Percentiles rank a stretch among this genome's conserved stretches.
phyloP scores from a whole-genome alignment of 441 rosid genomes.

The Gossypium davidsonii region DNA sequence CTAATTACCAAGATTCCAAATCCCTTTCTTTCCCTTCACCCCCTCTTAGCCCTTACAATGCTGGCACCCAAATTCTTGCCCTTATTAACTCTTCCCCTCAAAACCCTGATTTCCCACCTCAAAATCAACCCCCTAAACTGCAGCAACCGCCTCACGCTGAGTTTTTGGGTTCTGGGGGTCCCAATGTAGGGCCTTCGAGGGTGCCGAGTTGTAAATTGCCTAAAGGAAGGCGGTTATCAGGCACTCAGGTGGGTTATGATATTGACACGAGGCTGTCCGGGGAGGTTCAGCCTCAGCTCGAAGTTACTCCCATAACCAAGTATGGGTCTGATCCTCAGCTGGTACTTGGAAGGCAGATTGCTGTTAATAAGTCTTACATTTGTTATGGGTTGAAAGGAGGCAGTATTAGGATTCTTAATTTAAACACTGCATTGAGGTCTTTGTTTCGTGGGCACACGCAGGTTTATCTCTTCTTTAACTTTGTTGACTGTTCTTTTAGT shows the following conservation, averaged over 20 bases:
- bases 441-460: conserved; percentile 78
- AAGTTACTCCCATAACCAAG: conserved; percentile 66
- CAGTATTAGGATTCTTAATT: conserved; percentile 74
- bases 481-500: background rate
- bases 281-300: conserved; percentile 57
- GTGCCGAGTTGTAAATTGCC: conserved; percentile 45
- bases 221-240: conserved; percentile 42
- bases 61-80: conserved; percentile 67
- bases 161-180: conserved; percentile 24
- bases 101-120: conserved; percentile 10
- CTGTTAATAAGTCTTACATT: conserved; percentile 68
- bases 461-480: conserved; percentile 30
- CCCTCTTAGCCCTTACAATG: conserved; percentile 36
- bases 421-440: conserved; percentile 73
- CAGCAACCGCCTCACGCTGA: conserved; percentile 22
- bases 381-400: conserved; percentile 91
- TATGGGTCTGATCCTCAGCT: conserved; percentile 80
- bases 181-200: conserved; percentile 26
- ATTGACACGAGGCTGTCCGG: conserved; percentile 42
- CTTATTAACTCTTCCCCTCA: conserved; percentile 39
- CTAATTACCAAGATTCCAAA: conserved; percentile 20
- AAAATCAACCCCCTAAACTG: conserved; percentile 19
- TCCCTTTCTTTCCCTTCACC: conserved; percentile 45
- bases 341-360: conserved; percentile 75
- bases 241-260: conserved; percentile 41